Base-by-base conservation (phyloP, 768 basidiomycete species). In the Lactarius psammicola region DNA sequence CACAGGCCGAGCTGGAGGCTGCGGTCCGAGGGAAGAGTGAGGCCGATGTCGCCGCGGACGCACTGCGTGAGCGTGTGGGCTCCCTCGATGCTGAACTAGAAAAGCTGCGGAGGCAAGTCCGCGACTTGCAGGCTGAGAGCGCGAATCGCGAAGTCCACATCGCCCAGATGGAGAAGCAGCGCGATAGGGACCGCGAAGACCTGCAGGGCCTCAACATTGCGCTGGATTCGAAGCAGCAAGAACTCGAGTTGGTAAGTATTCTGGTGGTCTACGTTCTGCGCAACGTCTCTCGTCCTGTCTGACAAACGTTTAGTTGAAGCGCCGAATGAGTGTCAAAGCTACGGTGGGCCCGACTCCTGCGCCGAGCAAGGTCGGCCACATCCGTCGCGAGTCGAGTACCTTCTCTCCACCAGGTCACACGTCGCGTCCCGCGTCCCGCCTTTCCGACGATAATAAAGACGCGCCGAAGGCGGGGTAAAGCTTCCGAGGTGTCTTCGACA, bases 171-270 rank as follows among this genome's bases (percentile, higher is more conserved):
- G 82, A 81, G 67, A 92, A 90, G 76, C 81, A 88, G 71, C 80
- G 84, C 44, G 78, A 79, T 0, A 80, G 87, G 72, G 83, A 89
- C 67, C 87, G 88, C 75, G 89, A 94, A 51, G 94, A 96, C 75
- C 74, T 90, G 26, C 76, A 83, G 56, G 89, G 91, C n/a, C 77
- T 96, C 71, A 95, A 96, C 71, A 94, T 95, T 40, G 95, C 94
- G 0, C 77, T 97, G 61, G 93, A 95, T 75, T 88, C 93, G 30
- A 97, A 97, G 77, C 95, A 97, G 72, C 94, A 95, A 75, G 95
- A 96, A 75, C 78, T 97, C 44, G 94, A 96, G 74, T 73, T 95
- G 75, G 95, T 97, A 65, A 60, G 85, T 81, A 51, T 71, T 46
- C 17, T 44, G 34, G 59, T 68, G 17, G 18, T 33, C 9, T n/a